Percentiles rank a stretch among this genome's conserved stretches.
These are phyloP conservation scores for Mycosarcoma mackinlayi DNA, from an alignment of 1,284 basidiomycete genomes.

Conservation along the genomic window DNA sequence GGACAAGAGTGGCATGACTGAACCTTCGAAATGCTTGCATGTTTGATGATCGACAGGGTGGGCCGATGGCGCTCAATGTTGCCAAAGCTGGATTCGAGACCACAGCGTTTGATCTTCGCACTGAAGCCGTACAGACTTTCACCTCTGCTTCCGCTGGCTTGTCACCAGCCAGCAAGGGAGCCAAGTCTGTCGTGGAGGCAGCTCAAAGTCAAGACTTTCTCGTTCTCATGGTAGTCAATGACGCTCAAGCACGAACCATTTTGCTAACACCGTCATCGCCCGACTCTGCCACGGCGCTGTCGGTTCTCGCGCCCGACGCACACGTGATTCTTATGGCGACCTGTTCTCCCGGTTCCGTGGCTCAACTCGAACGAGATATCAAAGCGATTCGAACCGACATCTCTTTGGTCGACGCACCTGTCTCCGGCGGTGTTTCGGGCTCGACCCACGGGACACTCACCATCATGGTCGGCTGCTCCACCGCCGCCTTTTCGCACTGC, in stretches of 20 bases:
- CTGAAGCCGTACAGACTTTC: constrained; percentile 10
- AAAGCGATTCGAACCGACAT: constrained; percentile 48
- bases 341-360: constrained; percentile 65
- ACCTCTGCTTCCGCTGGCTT: not conserved
- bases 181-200: constrained; percentile 4
- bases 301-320: constrained; percentile 61
- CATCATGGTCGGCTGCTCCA: constrained; percentile 66
- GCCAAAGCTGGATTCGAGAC: constrained; percentile 13
- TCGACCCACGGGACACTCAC: constrained; percentile 65
- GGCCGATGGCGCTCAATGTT: constrained; percentile 23
- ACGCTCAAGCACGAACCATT: constrained; percentile 23
- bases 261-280: constrained; percentile 2
- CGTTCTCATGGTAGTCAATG: constrained; percentile 38
- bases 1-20: not conserved
- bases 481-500: constrained; percentile 48
- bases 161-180: not conserved
- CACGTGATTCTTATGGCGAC: constrained; percentile 69
- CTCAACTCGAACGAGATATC: constrained; percentile 41
- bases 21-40: no score
- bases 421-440: constrained; percentile 65
- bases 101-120: constrained; percentile 26
- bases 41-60: constrained; percentile 8
- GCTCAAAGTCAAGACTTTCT: constrained; percentile 8
- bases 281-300: not conserved
- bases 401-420: constrained; percentile 67